Base-by-base conservation (phyloP, 139 green algal species). In the Chlorella vulgaris region DNA sequence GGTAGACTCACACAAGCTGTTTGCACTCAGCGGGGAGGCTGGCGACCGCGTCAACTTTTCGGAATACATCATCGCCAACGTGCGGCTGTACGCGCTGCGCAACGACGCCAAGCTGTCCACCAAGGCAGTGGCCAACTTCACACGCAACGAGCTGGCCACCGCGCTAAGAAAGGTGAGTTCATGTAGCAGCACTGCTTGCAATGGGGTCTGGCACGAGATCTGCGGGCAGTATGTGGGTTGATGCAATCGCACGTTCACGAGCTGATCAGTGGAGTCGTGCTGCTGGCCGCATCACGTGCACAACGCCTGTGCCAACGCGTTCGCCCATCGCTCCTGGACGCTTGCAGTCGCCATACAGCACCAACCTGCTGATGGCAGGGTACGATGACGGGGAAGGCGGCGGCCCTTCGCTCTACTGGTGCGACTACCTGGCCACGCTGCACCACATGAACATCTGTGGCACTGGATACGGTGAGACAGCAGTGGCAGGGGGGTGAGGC, bases 371-470 rank as follows among this genome's bases (percentile, higher is more conserved):
- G 36, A 79, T 99, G 33, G 97, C 94, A 8, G 97, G 97, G 1
- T 99, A 90, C 78, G 96, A 99, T 76, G 86, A 97, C 73, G 73
- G 65, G 29, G 81, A 78, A 8, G 69, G 47, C 50, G 81, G 84
- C 0, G 96, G 96, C 0, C 84, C 97, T 1, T 89, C 91, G 0
- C 86, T 99, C 58, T 99, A 98, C 86, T 99, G 95, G 94, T 85
- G 98, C 68, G 97, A 99, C 89, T 99, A 99, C 89, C 90, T 99
- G 35, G 96, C 95, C 24, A 99, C 97, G 3, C 86, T 98, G 76
- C 96, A 98, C 90, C 96, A 96, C 84, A 92, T 98, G 88, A 98
- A 99, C 91, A 95, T 95, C 33, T 94, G 91, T 7, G 95, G 94
- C n/a, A 97, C 93, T 22, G 97, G 97, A 50, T 99, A 99, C 76